Percentiles rank a stretch among this genome's conserved stretches.
Conservation (phyloP, 2,329 filamentous ascomycete species). For the Hypoxylon sp. region DNA sequence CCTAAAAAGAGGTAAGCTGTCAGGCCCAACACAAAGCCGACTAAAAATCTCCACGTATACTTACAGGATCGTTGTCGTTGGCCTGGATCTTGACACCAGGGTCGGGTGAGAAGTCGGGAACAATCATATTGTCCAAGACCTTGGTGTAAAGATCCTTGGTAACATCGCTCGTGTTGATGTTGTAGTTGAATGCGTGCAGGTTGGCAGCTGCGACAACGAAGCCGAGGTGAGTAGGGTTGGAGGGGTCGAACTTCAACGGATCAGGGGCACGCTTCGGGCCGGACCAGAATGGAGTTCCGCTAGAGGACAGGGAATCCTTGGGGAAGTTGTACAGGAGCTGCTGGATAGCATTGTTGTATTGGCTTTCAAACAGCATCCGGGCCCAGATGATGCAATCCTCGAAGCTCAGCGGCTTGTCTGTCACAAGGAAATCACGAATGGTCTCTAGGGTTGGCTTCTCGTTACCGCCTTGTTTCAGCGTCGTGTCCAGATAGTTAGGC, state of each 20-base stretch:
- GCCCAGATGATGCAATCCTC: conserved; percentile 98
- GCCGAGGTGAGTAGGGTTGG: conserved; percentile 84
- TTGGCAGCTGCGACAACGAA: conserved; percentile 91
- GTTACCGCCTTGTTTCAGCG: conserved; percentile 90
- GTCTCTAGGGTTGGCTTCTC: conserved; percentile 94
- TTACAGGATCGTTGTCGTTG: conserved; percentile 86
- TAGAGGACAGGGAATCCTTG: conserved; percentile 88
- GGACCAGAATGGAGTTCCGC: conserved; percentile 94
- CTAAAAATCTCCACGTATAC: conserved; percentile 41
- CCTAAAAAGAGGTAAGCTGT: conserved; percentile 53
- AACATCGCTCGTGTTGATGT: conserved; percentile 83
- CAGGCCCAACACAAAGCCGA: background rate
- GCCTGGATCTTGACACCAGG: conserved; percentile 95
- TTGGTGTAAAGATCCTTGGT: conserved; percentile 77
- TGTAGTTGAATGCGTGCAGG: conserved; percentile 97
- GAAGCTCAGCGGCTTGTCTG: conserved; percentile 88
- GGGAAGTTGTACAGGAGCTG: conserved; percentile 97
- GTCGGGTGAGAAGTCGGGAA: conserved; percentile 92
- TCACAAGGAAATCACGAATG: conserved; percentile 87
- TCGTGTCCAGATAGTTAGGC: conserved; percentile 86
- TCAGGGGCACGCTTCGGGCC: conserved; percentile 97
- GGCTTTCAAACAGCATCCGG: conserved; percentile 90
- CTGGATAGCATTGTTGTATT: conserved; percentile 96
- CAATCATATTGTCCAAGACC: conserved; percentile 89
- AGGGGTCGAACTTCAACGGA: conserved; percentile 84